Evolutionary conservation across 345 rosid species (phyloP), one percentile per base, ranked within the genome.

Genomic region (Gossypium bickii): DNA sequence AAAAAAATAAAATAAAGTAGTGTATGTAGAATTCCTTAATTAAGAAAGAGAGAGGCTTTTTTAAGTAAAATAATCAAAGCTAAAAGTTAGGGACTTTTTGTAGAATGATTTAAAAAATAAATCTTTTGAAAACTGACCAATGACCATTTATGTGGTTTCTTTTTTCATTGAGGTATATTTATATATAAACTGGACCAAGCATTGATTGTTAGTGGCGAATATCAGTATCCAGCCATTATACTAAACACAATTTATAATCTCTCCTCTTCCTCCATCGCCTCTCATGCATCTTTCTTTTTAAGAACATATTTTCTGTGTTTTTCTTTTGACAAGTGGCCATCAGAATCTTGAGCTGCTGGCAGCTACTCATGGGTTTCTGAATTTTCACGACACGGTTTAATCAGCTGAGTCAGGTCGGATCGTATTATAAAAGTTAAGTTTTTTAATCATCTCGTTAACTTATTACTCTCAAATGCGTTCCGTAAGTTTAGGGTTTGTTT

Each of bases 151-250:
- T 56, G 20, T 18, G 2, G 18, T 56, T 27, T 27, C 29, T 0
- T 25, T 27, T 27, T 27, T 27, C 29, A 27, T 27, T 34, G 38
- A 20, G 27, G 17, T n/a, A 11, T 41, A n/a, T 41, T n/a, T 18
- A 38, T 47, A 41, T 68, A 16, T 70, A 29, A 25, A 25, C 64
- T 51, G 17, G 2, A 70, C 41, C 48, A 52, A 34, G 48, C 47
- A 70, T 70, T 53, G 17, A 52, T 29, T 51, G 73, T 70, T 70
- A 70, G 73, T 29, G 73, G 73, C 10, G 73, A 70, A 70, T 52
- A 52, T 52, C 60, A 52, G 27, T 52, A 52, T 70, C 61, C 56
- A 70, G 12, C 24, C 47, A 49, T 49, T 12, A 29, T 52, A 52
- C 25, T 22, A 22, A 57, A 57, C 34, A 57, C 62, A 57, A 20